These are phyloP conservation scores for Emiliania huxleyi DNA, from an alignment of 78 protist species.

Conservation along the genomic window DNA sequence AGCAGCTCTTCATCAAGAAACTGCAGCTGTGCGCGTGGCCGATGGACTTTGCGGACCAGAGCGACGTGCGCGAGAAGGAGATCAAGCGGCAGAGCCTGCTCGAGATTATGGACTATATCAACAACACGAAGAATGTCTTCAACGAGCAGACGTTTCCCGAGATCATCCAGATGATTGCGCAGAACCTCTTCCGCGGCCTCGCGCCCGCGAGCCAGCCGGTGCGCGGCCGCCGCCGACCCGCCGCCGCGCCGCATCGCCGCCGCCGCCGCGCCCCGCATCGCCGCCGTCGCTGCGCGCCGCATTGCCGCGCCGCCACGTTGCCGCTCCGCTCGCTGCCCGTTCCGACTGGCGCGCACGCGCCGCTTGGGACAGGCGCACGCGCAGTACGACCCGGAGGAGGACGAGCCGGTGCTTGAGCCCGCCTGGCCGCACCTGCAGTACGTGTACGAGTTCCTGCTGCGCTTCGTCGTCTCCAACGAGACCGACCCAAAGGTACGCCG, in stretches of 20 bases:
- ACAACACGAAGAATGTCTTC: slow-evolving; percentile 51
- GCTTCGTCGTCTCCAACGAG: slow-evolving; percentile 83
- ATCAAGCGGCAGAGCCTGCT: slow-evolving; percentile 76
- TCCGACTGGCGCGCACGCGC: neutral
- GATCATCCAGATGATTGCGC: slow-evolving; percentile 73
- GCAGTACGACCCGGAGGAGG: slow-evolving; percentile 55
- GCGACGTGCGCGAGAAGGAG: slow-evolving; percentile 19
- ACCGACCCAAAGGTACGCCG: slow-evolving; percentile 80
- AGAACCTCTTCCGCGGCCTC: slow-evolving; percentile 84
- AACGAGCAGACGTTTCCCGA: slow-evolving; percentile 73
- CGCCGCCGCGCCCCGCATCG: too few relatives aligned
- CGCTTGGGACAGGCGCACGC: neutral
- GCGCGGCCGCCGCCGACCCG: too few relatives aligned
- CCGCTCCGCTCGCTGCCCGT: slow-evolving; percentile 59
- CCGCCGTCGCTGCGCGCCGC: too few relatives aligned
- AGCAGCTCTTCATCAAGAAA: slow-evolving; percentile 64
- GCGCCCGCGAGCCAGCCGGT: slow-evolving; percentile 71
- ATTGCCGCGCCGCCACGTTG: too few relatives aligned
- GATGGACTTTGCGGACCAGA: slow-evolving; percentile 77
- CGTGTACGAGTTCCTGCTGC: slow-evolving; percentile 83
- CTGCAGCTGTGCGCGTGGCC: slow-evolving; percentile 72
- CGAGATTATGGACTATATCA: slow-evolving; percentile 83
- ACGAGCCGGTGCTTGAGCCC: slow-evolving; percentile 86
- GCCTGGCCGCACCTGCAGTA: slow-evolving; percentile 88
- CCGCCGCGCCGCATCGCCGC: too few relatives aligned